These are phyloP conservation scores for Agarophyton chilense DNA, from an alignment of 23 red algal genomes.

Conservation along the genomic window DNA sequence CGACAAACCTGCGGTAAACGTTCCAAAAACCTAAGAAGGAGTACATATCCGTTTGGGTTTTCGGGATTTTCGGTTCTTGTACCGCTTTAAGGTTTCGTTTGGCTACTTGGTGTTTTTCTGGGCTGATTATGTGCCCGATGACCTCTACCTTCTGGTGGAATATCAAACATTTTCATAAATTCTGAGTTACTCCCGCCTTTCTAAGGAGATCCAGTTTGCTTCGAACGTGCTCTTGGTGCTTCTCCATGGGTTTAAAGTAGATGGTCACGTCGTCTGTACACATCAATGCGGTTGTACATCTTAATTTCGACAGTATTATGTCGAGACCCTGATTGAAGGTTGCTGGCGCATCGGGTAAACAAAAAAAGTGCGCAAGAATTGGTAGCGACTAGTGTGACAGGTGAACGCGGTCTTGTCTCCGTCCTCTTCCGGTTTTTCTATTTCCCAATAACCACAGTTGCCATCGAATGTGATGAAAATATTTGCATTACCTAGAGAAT, in stretches of 20 bases:
- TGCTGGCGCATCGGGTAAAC: background rate
- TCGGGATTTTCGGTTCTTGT: background rate
- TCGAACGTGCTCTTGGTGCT: background rate
- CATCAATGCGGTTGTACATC: background rate
- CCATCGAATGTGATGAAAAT: background rate
- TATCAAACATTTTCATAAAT: background rate
- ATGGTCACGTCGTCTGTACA: conserved; percentile 20
- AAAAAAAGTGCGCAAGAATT: background rate
- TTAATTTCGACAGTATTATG: conserved; percentile 3
- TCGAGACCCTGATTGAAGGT: conserved; percentile 17
- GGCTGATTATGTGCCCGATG: background rate
- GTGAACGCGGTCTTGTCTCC: conserved; percentile 27
- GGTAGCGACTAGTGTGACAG: background rate
- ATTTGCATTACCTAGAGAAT: conserved; percentile 19
- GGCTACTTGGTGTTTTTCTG: background rate
- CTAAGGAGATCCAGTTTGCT: background rate
- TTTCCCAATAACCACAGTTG: conserved; percentile 32
- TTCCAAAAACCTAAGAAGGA: background rate
- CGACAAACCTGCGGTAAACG: no score
- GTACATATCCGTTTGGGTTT: background rate
- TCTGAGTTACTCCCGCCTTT: background rate
- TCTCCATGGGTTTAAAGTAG: background rate
- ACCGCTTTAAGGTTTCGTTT: background rate
- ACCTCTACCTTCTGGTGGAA: background rate
- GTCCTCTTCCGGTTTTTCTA: background rate